Base-by-base conservation (phyloP, 805 yeast genomes). In the Kodamaea hsintzibuensis region DNA sequence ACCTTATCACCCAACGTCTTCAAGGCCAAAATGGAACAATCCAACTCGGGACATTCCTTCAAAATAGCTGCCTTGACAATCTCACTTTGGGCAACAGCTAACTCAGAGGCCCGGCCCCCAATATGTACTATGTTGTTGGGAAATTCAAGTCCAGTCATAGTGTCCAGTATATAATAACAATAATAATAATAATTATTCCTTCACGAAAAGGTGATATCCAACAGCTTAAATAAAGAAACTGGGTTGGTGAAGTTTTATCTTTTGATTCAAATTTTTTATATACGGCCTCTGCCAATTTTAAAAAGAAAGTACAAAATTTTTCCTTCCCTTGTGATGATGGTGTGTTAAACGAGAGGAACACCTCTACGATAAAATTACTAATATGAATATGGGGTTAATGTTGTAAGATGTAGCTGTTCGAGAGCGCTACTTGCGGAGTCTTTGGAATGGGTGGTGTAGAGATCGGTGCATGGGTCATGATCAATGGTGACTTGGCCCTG, bases 1-100 rank as follows among this genome's bases (percentile, higher is more conserved):
- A 88, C 86, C 65, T 89, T 88, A 74, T 95, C 99, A 22, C 98
- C 99, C 37, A 95, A 76, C 1, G 99, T 93, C 51, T 86, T 81
- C 39, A 90, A 79, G 2, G 96, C 92, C 10, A 89, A 71, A 18
- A 95, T 86, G 25, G 91, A 85, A 66, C 92, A 87, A n/a, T 78
- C 69, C 51, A 85, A 72, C 25, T 85, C 79, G 10, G 95, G 91
- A 65, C 83, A 87, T 17, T 75, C 74, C 25, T 71, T 67, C 58
- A 81, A 79, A 54, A 95, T 86, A 45, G 74, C 61, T 13, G 72
- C 78, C 56, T 85, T 86, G 39, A 93, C 91, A 47, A 82, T 82
- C 63, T 89, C 87, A 42, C 91, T 82, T 78, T 95, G 99, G 4
- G 82, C 82, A 13, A 95, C 91, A 0, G 99, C 99, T 59, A 95